These are phyloP conservation scores for Dendrocalamus sinicus DNA, from an alignment of 176 grass and related monocot genomes.

Conservation along the genomic window DNA sequence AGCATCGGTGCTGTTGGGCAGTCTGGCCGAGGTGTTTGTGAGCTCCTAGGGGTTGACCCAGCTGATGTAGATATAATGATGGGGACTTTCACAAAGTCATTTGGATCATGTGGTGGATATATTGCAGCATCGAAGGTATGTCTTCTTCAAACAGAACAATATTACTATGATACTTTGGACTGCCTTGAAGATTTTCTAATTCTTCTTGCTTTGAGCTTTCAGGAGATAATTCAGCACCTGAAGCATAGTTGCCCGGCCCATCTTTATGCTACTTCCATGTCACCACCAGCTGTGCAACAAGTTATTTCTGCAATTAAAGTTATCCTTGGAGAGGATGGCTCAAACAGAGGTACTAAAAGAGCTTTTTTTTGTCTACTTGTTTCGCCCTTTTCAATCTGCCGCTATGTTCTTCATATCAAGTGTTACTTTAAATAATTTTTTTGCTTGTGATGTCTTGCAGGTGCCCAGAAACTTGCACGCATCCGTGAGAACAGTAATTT, in stretches of 20 bases:
- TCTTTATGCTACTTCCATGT: constrained; percentile 91
- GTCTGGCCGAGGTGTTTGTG: constrained; percentile 81
- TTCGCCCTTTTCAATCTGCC: background rate
- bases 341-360: constrained; percentile 61
- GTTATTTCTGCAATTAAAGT: constrained; percentile 82
- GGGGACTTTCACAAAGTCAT: constrained; percentile 89
- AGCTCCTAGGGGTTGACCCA: constrained; percentile 80
- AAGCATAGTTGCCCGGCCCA: constrained; percentile 78
- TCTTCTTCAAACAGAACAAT: constrained; percentile 12
- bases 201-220: constrained; percentile 31
- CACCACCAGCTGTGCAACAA: constrained; percentile 87
- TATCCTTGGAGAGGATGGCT: constrained; percentile 83
- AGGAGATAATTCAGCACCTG: constrained; percentile 87
- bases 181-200: constrained; percentile 19
- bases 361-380: background rate
- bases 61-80: constrained; percentile 90
- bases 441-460: constrained; percentile 50
- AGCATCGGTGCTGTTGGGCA: constrained; percentile 85
- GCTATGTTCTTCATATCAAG: background rate
- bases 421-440: background rate
- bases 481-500: constrained; percentile 94
- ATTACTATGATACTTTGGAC: background rate
- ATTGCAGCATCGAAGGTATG: constrained; percentile 81
- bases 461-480: constrained; percentile 80
- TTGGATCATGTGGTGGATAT: constrained; percentile 88